Percentiles rank a stretch among this genome's conserved stretches.
Evolutionary conservation across 139 green algal genomes (phyloP).

Genomic region (Closterium sp.): DNA sequence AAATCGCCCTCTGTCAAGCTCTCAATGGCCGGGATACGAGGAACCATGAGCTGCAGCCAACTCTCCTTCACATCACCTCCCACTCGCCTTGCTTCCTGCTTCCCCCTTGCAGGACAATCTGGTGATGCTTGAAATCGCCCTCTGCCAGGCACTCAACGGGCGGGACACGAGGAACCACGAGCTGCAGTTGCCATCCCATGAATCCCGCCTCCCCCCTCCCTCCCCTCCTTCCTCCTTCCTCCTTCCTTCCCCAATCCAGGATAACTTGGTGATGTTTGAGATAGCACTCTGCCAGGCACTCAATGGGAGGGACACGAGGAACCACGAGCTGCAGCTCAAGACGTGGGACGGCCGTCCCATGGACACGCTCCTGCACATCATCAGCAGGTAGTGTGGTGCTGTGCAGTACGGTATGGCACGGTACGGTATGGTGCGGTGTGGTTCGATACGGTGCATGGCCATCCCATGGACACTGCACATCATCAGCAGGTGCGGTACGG

Average conservation of each 20-base stretch:
- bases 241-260: not conserved
- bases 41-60: conserved; percentile 14
- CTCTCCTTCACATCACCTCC: too few relatives aligned
- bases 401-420: not conserved
- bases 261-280: conserved; percentile 26
- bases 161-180: conserved; percentile 13
- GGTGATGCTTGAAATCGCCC: not conserved
- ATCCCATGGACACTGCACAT: too few relatives aligned
- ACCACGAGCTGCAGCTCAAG: conserved; percentile 42
- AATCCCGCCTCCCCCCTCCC: too few relatives aligned
- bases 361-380: conserved; percentile 44
- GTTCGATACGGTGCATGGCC: not conserved
- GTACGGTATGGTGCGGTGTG: not conserved
- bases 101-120: too few relatives aligned
- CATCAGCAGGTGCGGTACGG: too few relatives aligned
- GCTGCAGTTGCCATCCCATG: not conserved
- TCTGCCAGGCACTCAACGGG: too few relatives aligned
- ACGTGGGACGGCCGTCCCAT: conserved; percentile 37
- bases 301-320: conserved; percentile 19
- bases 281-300: conserved; percentile 37
- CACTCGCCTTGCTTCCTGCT: too few relatives aligned
- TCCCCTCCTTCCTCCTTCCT: not conserved
- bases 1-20: too few relatives aligned
- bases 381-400: conserved; percentile 13
- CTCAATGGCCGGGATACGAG: too few relatives aligned